Conservation (phyloP, 2,329 filamentous ascomycete species). For the Exophiala xenobiotica region DNA sequence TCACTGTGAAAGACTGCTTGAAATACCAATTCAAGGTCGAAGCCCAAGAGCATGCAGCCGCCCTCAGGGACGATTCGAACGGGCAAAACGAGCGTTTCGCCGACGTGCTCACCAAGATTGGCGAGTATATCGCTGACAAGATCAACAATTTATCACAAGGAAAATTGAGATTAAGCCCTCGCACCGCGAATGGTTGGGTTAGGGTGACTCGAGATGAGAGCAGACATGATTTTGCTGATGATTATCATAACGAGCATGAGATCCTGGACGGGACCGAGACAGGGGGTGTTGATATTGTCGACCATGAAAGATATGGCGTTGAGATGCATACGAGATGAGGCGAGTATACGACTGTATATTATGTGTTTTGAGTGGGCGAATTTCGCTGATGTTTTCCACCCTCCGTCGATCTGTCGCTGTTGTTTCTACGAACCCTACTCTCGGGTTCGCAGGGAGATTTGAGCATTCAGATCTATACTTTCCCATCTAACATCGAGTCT, state of each 20-base stretch:
- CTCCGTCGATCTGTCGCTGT: background rate
- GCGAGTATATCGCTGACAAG: constrained; percentile 36
- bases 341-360: constrained; percentile 1
- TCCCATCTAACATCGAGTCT: too few relatives aligned
- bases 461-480: too few relatives aligned
- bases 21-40: constrained; percentile 98
- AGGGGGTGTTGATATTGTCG: constrained; percentile 14
- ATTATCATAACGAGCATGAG: constrained; percentile 31
- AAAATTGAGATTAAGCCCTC: constrained; percentile 51
- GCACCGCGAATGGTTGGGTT: constrained; percentile 21
- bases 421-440: background rate
- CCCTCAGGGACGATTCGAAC: constrained; percentile 56
- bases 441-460: too few relatives aligned
- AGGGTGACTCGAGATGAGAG: constrained; percentile 24
- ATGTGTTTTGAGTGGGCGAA: background rate
- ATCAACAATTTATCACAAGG: constrained; percentile 57
- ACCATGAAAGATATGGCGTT: constrained; percentile 22
- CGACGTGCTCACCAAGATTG: constrained; percentile 52
- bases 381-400: background rate
- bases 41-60: constrained; percentile 66
- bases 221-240: constrained; percentile 22
- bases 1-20: constrained; percentile 95
- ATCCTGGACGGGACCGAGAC: constrained; percentile 32
- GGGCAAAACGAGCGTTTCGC: constrained; percentile 62
- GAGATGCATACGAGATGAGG: constrained; percentile 26